phyloP scores from a whole-genome alignment of 208 protist genomes.

The Leishmania gerbilli region DNA sequence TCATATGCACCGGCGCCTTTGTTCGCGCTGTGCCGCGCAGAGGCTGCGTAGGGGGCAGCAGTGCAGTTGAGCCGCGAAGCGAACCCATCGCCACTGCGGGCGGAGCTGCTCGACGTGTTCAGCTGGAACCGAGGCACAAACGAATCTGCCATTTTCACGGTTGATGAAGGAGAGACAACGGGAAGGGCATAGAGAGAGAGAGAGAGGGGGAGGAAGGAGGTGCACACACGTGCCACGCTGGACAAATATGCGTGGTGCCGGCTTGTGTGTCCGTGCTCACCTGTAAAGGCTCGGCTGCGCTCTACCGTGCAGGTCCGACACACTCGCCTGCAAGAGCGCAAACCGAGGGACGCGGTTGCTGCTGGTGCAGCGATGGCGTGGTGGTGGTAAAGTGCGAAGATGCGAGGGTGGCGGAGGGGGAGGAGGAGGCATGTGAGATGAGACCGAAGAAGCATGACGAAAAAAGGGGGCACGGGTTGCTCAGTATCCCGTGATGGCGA shows the following conservation, averaged over 20 bases:
- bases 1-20: background rate
- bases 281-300: background rate
- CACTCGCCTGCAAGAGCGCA: background rate
- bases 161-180: background rate
- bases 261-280: background rate
- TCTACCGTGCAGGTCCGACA: background rate
- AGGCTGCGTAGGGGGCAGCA: conserved; percentile 6
- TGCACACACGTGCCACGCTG: background rate
- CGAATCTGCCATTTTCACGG: conserved; percentile 7
- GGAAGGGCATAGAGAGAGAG: background rate
- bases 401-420: background rate
- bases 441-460: background rate
- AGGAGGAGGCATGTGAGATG: background rate
- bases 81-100: background rate
- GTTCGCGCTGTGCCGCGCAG: background rate
- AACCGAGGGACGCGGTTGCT: background rate
- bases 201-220: conserved; percentile 1
- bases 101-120: conserved; percentile 13
- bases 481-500: background rate
- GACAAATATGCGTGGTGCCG: background rate
- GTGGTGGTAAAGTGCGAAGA: background rate
- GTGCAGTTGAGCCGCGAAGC: conserved; percentile 11
- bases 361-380: background rate
- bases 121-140: conserved; percentile 24
- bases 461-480: background rate